Base-by-base conservation (phyloP, 352 stramenopile genomes). In the Phytopythium sindhum region DNA sequence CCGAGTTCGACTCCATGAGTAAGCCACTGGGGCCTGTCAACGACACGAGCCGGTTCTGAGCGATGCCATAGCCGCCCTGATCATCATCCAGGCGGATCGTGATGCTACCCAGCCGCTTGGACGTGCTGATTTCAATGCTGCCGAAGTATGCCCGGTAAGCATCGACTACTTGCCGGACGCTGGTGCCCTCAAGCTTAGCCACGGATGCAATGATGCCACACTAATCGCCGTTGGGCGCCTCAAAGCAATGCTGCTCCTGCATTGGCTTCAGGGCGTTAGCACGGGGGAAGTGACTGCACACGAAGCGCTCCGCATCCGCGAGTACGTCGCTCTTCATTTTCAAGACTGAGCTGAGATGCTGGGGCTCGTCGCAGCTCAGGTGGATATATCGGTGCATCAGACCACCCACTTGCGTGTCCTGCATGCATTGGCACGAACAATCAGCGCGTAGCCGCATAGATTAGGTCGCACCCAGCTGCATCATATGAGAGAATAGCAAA, bases 121-220 rank as follows among this genome's bases (percentile, higher is more conserved):
- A 80, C n/a, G 84, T 69, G 10, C 61, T 76, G 39, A 87, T 80
- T 61, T 87, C 78, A 52, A 81, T 79, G 47, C 71, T 76, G 55
- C 65, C 72, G 39, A 78, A 66, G 56, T 69, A 72, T 26, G 67
- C 69, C 3, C 70, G 57, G 35, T 82, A 41, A 26, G 74, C 70
- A 37, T 88, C 78, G 61, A 77, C 85, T 55, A 88, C 76, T 47
- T 72, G 62, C 55, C 74, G 73, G n/a, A 80, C 75, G n/a, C 65
- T 78, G 39, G 57, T 61, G 11, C 26, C 58, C 41, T 76, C 66
- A 51, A 83, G 70, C 54, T 78, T 59, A 58, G 69, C 74, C 15
- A 65, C 73, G 8, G 48, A 68, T 7, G 70, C 64, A 47, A 67
- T 73, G 21, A 64, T 68, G 2, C 66, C 65, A 57, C 67, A 72